phyloP scores from a whole-genome alignment of 495 filamentous ascomycete species.

The Neurospora cerealis region DNA sequence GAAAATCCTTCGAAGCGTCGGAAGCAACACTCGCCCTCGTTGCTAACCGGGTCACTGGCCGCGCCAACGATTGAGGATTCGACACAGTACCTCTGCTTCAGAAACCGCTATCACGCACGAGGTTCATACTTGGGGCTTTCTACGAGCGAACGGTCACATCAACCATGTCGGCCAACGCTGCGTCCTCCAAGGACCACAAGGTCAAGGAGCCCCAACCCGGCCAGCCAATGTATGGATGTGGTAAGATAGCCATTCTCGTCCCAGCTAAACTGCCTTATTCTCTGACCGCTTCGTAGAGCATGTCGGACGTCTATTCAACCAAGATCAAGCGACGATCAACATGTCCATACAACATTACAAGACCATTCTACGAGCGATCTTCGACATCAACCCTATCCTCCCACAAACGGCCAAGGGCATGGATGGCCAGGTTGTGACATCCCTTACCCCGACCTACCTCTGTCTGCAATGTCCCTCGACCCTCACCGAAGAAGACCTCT shows the following conservation, averaged over 20 bases:
- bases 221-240: constrained; percentile 44
- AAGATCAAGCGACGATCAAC: constrained; percentile 37
- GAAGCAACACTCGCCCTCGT: not conserved
- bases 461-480: constrained; percentile 60
- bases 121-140: constrained; percentile 16
- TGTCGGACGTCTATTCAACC: constrained; percentile 40
- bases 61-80: not conserved
- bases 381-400: constrained; percentile 37
- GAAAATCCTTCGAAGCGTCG: not conserved
- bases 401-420: constrained; percentile 39
- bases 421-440: constrained; percentile 34
- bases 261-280: not conserved
- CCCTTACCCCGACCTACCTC: constrained; percentile 52
- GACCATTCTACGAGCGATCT: constrained; percentile 39
- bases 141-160: constrained; percentile 37
- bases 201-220: constrained; percentile 41
- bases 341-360: constrained; percentile 45
- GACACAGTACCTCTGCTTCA: not conserved
- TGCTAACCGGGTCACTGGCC: not conserved
- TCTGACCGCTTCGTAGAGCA: constrained; percentile 35
- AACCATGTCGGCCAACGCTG: constrained; percentile 6
- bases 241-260: constrained; percentile 21
- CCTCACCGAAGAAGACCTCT: constrained; percentile 43
- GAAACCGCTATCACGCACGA: not conserved
- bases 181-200: constrained; percentile 43